Conservation (phyloP, 2,329 filamentous ascomycete species). For the Metarhizium anisopliae region DNA sequence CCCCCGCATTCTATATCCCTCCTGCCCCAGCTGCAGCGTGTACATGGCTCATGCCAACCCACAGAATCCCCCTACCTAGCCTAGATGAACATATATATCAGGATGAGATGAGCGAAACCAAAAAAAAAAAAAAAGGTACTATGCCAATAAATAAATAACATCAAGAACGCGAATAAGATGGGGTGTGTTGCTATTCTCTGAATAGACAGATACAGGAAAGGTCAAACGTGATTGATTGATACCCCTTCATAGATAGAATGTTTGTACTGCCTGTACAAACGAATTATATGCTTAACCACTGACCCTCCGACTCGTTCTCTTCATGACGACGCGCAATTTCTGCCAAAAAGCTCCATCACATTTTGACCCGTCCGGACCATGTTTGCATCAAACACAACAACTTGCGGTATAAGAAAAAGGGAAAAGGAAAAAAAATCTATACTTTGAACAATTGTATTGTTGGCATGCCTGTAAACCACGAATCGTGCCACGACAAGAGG, state of each 20-base stretch:
- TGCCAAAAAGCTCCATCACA: background rate
- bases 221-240: conserved; percentile 5
- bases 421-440: no score
- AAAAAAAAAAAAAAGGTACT: no score
- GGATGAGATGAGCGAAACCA: background rate
- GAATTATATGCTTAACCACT: background rate
- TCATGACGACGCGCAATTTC: background rate
- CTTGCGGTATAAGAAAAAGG: no score
- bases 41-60: background rate
- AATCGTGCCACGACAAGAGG: background rate
- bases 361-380: no score
- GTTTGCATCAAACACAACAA: no score
- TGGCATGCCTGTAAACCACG: background rate
- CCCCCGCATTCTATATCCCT: background rate
- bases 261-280: background rate
- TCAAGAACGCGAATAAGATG: background rate
- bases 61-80: background rate
- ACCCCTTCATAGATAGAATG: conserved; percentile 6
- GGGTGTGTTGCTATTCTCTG: background rate
- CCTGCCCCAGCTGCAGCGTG: background rate
- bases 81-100: background rate
- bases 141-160: background rate
- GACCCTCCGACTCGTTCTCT: background rate
- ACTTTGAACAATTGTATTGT: background rate
- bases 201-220: background rate